Evolutionary conservation across 2,329 filamentous ascomycete genomes (phyloP), one percentile per base, ranked within the genome.

Genomic region (Aureobasidium sp.): DNA sequence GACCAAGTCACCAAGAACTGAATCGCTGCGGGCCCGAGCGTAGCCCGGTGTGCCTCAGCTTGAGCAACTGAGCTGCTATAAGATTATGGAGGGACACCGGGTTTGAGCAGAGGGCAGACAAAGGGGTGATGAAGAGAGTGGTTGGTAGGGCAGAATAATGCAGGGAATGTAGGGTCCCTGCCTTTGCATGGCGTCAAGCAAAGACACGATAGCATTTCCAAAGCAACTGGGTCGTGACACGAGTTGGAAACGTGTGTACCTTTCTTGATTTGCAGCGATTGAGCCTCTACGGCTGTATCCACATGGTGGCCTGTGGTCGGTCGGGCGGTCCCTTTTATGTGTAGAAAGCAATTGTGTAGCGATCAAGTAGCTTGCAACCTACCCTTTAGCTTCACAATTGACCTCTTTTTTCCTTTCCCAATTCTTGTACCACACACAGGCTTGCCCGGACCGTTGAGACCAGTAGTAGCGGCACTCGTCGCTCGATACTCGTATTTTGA

Each of bases 221-320:
- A 10, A 14, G 50, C 36, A 54, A 30, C 27, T 7, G 50, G 11
- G n/a, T 42, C 14, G 36, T 21, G 37, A n/a, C 29, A 44, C n/a
- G 32, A 34, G n/a, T 34, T n/a, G 21, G 32, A 14, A 32, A 27
- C 2, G 9, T 13, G 11, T 30, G n/a, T 25, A 34, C 29, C 14
- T 4, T 57, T 36, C 21, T 21, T 25, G 29, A 36, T 57, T 48
- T 39, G 37, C n/a, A 27, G 21, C 37, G 27, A 54, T 32, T 54
- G 50, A 42, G 50, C 37, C 27, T 54, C 32, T n/a, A 21, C 27
- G 53, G 53, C 10, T 27, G 53, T 57, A 45, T 57, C 53, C 53
- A 57, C 53, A 57, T 14, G 41, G 53, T 57, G 53, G 53, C 53
- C 41, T 45, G 53, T 57, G 53, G n/a, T 57, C 53, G 41, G 30